Conservation (phyloP, 169 alveolate species). For the Plasmodium billcollinsi region DNA sequence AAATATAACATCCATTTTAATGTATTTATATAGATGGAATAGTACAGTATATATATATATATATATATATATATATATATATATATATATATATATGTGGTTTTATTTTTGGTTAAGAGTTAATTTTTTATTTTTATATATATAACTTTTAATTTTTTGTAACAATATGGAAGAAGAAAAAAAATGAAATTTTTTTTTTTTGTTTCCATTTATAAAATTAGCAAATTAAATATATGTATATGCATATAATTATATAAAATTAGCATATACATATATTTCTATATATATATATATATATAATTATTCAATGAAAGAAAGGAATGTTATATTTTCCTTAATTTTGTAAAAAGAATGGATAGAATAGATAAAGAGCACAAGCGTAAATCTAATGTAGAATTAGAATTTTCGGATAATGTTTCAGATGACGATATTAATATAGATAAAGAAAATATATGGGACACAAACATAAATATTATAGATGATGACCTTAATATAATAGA, state of each 20-base stretch:
- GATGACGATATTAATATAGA: slow-evolving; percentile 34
- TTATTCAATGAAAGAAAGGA: background rate
- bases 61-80: too few species aligned
- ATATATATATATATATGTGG: too few species aligned
- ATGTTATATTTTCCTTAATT: background rate
- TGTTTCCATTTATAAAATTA: too few species aligned
- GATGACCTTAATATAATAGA: slow-evolving; percentile 37
- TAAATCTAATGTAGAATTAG: background rate
- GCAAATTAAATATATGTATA: too few species aligned
- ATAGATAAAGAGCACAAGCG: slow-evolving; percentile 13
- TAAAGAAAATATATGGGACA: slow-evolving; percentile 56
- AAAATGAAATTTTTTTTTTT: too few species aligned
- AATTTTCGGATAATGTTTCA: slow-evolving; percentile 38
- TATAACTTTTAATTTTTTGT: too few species aligned
- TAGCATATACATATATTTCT: background rate
- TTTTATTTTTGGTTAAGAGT: too few species aligned
- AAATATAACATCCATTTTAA: too few species aligned
- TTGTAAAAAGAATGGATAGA: slow-evolving; percentile 23
- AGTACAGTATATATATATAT: too few species aligned
- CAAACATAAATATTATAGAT: slow-evolving; percentile 36
- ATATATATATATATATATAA: background rate
- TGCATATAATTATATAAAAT: background rate
- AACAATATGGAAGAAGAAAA: too few species aligned
- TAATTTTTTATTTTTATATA: too few species aligned
- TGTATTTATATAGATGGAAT: too few species aligned